Evolutionary conservation across 1,284 basidiomycete species (phyloP).

Genomic region (Sporisorium iseilematis-ciliati): DNA sequence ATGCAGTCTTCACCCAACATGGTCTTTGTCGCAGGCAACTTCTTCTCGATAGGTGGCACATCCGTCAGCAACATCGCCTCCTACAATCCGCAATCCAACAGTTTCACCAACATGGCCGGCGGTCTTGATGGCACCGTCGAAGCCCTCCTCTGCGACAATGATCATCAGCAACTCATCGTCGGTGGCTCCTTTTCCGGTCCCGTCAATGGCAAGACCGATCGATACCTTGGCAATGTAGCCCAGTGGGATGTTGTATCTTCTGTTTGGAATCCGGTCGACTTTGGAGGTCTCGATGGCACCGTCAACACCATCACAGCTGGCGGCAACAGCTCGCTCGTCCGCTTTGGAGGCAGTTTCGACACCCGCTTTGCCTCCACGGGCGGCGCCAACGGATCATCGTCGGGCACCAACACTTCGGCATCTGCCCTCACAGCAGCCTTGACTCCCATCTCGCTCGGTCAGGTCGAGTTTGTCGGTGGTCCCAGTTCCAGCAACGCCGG

Average conservation of each 20-base stretch:
- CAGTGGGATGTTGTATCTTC: constrained; percentile 79
- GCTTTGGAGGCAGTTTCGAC: constrained; percentile 87
- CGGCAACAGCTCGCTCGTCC: constrained; percentile 79
- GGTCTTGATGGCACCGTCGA: constrained; percentile 77
- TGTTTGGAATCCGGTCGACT: constrained; percentile 82
- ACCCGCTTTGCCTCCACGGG: constrained; percentile 74
- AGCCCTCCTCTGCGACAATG: constrained; percentile 84
- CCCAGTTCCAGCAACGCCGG: constrained; percentile 78
- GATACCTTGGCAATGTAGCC: constrained; percentile 78
- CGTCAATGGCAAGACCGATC: constrained; percentile 57
- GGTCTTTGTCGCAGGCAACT: constrained; percentile 69
- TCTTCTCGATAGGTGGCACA: constrained; percentile 61
- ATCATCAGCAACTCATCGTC: constrained; percentile 81
- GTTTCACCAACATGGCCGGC: constrained; percentile 47
- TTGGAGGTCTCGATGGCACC: constrained; percentile 83
- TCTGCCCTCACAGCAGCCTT: constrained; percentile 55
- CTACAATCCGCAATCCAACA: constrained; percentile 48
- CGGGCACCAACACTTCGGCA: constrained; percentile 73
- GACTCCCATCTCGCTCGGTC: constrained; percentile 71
- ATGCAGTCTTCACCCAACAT: constrained; percentile 39
- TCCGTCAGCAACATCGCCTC: constrained; percentile 60
- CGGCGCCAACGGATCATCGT: constrained; percentile 30
- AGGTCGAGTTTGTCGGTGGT: constrained; percentile 77
- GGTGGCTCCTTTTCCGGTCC: constrained; percentile 81
- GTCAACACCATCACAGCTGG: constrained; percentile 84